These are phyloP conservation scores for Vitis rotundifolia DNA, from an alignment of 164 flowering plant genomes.

Conservation along the genomic window DNA sequence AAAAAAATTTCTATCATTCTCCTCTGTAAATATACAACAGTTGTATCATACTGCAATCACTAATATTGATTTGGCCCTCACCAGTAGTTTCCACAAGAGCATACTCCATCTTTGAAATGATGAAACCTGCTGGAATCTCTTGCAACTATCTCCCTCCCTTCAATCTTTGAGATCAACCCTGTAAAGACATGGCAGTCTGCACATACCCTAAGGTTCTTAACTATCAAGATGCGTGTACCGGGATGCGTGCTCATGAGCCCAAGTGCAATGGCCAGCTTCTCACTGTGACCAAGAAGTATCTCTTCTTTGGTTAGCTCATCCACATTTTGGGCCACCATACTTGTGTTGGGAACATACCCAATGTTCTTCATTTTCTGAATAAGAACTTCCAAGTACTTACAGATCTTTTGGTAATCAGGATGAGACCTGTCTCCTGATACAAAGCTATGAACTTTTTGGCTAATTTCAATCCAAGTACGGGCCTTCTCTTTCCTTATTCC, in stretches of 20 bases:
- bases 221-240: slow-evolving; percentile 28
- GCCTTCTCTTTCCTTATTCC: slow-evolving; percentile 55
- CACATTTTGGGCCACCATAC: slow-evolving; percentile 43
- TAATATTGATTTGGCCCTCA: slow-evolving; percentile 11
- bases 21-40: too few relatives aligned
- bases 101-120: slow-evolving; percentile 39
- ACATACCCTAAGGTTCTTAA: slow-evolving; percentile 52
- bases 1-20: too few relatives aligned
- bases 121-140: slow-evolving; percentile 51
- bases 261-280: slow-evolving; percentile 44
- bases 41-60: too few relatives aligned
- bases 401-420: slow-evolving; percentile 30
- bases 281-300: slow-evolving; percentile 42
- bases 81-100: slow-evolving; percentile 47
- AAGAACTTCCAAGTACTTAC: slow-evolving; percentile 23
- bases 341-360: slow-evolving; percentile 39
- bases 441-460: slow-evolving; percentile 39
- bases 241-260: slow-evolving; percentile 43
- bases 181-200: slow-evolving; percentile 42
- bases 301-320: slow-evolving; percentile 39
- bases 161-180: slow-evolving; percentile 31
- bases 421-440: slow-evolving; percentile 50
- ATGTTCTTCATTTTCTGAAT: slow-evolving; percentile 28
- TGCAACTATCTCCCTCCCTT: slow-evolving; percentile 43
- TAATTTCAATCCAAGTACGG: slow-evolving; percentile 43